Evolutionary conservation across 331 rosid species (phyloP), one percentile per base, ranked within the genome.

Genomic region (Quercus lobata): DNA sequence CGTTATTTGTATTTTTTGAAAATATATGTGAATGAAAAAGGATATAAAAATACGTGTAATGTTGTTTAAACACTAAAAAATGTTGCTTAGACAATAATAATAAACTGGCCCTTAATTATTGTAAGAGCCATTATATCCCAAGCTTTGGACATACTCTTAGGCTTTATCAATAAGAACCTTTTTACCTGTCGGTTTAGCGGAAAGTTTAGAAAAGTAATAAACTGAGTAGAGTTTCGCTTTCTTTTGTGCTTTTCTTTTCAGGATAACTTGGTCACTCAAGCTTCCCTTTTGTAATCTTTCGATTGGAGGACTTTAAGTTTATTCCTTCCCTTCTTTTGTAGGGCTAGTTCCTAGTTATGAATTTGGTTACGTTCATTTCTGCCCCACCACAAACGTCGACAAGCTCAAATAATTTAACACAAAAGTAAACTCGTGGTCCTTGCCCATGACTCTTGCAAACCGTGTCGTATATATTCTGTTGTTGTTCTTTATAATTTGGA

Each of bases 271-370:
- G 76, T 17, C 62, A 65, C 71, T 56, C 83, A 74, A 87, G 76
- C 84, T 85, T 83, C 80, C 78, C 79, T 65, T 82, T 79, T 1
- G 14, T 60, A 18, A 27, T 78, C 37, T 76, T 60, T 72, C 7
- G 78, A 69, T 60, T 72, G 8, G 78, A 69, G 32, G 56, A 37
- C 70, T 75, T 74, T 63, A 65, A 68, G 68, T 81, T 72, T 86
- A 85, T 88, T 90, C 91, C 82, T 85, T 84, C 63, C 88, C 77
- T 78, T 49, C 80, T 78, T 66, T 35, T 44, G 56, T 14, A 11
- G 61, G 22, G 22, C 61, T 46, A 8, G 46, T 41, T 41, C 12
- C 46, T 41, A 41, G 46, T 41, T 41, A 7, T 44, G 52, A 32
- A 63, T 24, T 24, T 63, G 44, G 9, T 29, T 63, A 37, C 44